A percentile compares a stretch with the other conserved stretches of the same genome.
phyloP scores from a whole-genome alignment of 345 rosid species.

The Eucalyptus tenuipes region DNA sequence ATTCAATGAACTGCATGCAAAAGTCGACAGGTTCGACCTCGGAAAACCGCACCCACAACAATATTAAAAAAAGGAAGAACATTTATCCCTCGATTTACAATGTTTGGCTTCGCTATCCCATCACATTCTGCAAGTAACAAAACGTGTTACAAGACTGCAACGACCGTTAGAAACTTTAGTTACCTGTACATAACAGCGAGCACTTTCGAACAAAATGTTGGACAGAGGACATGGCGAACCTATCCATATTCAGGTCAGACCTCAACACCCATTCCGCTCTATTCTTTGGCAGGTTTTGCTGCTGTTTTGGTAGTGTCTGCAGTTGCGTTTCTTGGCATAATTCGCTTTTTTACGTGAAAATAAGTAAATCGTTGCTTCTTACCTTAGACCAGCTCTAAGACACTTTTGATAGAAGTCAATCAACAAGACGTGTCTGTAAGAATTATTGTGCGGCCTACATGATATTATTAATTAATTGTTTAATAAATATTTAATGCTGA shows the following conservation, averaged over 20 bases:
- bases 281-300: background rate
- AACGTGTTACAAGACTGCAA: background rate
- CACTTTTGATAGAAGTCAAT: no score
- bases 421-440: no score
- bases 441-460: no score
- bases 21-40: background rate
- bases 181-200: background rate
- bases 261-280: background rate
- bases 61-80: background rate
- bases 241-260: background rate
- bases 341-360: background rate
- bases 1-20: constrained; percentile 56
- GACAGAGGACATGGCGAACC: background rate
- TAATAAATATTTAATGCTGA: no score
- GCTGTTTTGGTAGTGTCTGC: background rate
- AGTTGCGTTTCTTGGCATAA: background rate
- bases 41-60: background rate
- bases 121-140: constrained; percentile 61
- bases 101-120: constrained; percentile 82
- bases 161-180: background rate
- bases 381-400: no score
- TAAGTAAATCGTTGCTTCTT: no score
- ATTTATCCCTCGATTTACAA: constrained; percentile 14
- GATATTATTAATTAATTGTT: no score
- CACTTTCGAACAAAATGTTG: background rate